Conservation (phyloP, 1,284 basidiomycete genomes). For the Trametes versicolor region DNA sequence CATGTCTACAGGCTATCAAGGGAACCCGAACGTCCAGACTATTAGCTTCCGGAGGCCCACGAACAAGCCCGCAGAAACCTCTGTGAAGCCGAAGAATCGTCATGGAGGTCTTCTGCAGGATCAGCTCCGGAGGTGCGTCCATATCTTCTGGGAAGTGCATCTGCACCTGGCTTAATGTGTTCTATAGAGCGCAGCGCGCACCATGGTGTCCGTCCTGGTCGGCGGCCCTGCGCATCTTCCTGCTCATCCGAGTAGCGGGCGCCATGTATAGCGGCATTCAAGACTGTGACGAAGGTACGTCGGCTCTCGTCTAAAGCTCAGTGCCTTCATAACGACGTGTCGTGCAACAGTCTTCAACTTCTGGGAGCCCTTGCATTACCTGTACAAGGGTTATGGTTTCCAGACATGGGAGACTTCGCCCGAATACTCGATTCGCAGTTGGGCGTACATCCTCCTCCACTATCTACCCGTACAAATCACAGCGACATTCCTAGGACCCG, state of each 20-base stretch:
- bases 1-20: slow-evolving; percentile 38
- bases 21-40: slow-evolving; percentile 52
- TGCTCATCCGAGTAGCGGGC: slow-evolving; percentile 84
- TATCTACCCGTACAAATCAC: slow-evolving; percentile 58
- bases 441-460: slow-evolving; percentile 91
- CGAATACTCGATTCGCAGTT: slow-evolving; percentile 89
- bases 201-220: slow-evolving; percentile 89
- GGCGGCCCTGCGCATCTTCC: slow-evolving; percentile 83
- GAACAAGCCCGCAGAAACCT: slow-evolving; percentile 38
- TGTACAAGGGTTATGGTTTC: slow-evolving; percentile 86
- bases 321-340: slow-evolving; percentile 28
- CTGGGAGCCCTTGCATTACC: slow-evolving; percentile 97
- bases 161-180: slow-evolving; percentile 1
- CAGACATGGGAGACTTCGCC: slow-evolving; percentile 99
- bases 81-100: slow-evolving; percentile 49
- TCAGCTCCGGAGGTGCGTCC: slow-evolving; percentile 69
- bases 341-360: slow-evolving; percentile 89
- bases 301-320: not conserved
- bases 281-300: slow-evolving; percentile 95
- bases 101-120: slow-evolving; percentile 81
- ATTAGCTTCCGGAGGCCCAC: slow-evolving; percentile 65
- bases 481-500: slow-evolving; percentile 39
- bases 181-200: slow-evolving; percentile 65
- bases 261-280: slow-evolving; percentile 97
- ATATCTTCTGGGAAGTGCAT: not conserved